Percentiles rank a stretch among this genome's conserved stretches.
phyloP scores from a whole-genome alignment of 192 early-diverging fungal genomes.

The Linnemannia elongata region DNA sequence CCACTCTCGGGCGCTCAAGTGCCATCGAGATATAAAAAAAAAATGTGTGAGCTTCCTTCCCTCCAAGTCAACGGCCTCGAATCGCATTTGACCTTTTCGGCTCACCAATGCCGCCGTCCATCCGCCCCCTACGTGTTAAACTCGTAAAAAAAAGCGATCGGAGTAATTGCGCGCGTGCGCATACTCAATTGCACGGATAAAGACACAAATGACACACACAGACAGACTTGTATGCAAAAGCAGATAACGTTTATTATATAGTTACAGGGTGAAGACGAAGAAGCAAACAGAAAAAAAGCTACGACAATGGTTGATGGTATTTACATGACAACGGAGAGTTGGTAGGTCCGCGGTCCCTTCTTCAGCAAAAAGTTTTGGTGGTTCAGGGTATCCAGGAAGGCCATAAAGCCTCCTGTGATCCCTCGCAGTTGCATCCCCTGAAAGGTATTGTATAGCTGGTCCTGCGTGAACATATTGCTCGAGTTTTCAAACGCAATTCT shows the following conservation, averaged over 20 bases:
- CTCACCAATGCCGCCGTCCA: not conserved
- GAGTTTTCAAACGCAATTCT: constrained; percentile 67
- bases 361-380: constrained; percentile 81
- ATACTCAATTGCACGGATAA: not conserved
- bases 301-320: not conserved
- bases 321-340: constrained; percentile 61
- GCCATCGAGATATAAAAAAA: not conserved
- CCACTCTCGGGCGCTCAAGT: not conserved
- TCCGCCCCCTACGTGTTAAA: not conserved
- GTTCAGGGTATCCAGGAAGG: constrained; percentile 80
- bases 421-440: constrained; percentile 57
- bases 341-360: constrained; percentile 75
- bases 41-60: not conserved
- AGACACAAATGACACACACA: not conserved
- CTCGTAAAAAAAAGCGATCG: not conserved
- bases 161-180: not conserved
- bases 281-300: no score
- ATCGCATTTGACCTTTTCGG: not conserved
- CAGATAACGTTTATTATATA: no score
- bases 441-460: constrained; percentile 70
- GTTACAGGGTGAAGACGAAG: not conserved
- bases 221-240: not conserved
- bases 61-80: not conserved
- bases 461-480: constrained; percentile 76
- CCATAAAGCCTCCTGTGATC: constrained; percentile 70